Conservation (phyloP, 768 basidiomycete genomes). For the Symmetrospora coprosmae region DNA sequence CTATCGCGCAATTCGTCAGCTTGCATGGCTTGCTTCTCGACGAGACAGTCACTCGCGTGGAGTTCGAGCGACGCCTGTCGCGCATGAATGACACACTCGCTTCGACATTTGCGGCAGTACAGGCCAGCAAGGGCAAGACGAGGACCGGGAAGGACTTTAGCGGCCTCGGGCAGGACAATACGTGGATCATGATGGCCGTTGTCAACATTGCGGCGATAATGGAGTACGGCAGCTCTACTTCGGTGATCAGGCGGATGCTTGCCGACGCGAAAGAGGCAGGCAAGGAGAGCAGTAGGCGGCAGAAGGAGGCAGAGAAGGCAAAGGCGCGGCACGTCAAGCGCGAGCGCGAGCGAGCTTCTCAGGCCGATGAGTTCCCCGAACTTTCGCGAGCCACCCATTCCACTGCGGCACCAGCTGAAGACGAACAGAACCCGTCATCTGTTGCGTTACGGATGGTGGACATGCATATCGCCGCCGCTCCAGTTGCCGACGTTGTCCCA, state of each 20-base stretch:
- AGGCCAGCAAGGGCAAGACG: too few species aligned
- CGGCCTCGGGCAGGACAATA: constrained; percentile 35
- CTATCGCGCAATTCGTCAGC: constrained; percentile 68
- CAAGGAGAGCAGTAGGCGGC: constrained; percentile 42
- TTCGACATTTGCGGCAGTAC: too few species aligned
- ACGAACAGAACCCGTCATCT: neutral
- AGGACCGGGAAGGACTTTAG: too few species aligned
- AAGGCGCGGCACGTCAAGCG: neutral
- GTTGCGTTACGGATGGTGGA: constrained; percentile 27
- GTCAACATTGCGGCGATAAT: constrained; percentile 67
- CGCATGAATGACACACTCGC: constrained; percentile 60
- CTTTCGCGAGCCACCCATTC: neutral
- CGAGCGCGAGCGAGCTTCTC: constrained; percentile 6
- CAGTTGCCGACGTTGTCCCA: too few species aligned
- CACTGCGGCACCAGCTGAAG: neutral
- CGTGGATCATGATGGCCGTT: constrained; percentile 94
- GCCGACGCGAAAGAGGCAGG: too few species aligned
- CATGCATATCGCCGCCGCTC: too few species aligned
- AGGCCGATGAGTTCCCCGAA: neutral
- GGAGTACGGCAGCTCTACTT: constrained; percentile 78
- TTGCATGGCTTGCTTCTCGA: constrained; percentile 97
- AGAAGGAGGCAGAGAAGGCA: neutral
- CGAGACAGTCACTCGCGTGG: too few species aligned
- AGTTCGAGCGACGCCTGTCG: constrained; percentile 64
- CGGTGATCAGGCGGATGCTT: too few species aligned